Base-by-base conservation (phyloP, 306 rosid genomes). In the Ceratonia siliqua region DNA sequence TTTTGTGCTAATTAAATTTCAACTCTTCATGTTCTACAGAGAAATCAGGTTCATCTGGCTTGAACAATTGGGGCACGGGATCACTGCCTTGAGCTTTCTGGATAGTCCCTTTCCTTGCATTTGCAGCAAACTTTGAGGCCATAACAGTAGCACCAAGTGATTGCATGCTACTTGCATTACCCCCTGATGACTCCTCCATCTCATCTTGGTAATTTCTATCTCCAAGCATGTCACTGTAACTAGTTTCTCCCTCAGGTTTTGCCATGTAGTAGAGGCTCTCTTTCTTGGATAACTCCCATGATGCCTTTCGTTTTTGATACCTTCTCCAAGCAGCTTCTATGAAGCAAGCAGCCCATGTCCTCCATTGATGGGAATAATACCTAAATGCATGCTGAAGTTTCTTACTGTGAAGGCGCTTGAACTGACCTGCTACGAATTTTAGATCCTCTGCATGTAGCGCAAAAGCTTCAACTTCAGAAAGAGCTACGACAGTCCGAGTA, bases 21-120 rank as follows among this genome's bases (percentile, higher is more conserved):
- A 78, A 79, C 46, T 79, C 71, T 54, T 70, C 79, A 56, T 54
- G 76, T 42, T 83, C 85, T 35, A 54, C 4, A 36, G 89, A 91
- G 84, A 93, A 94, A 85, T 94, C 92, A 48, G 94, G 97, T 77
- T 91, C 97, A 62, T 77, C 89, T 49, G 97, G 98, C 84, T 94
- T 94, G 82, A 91, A 89, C 81, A 94, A 74, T 36, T 87, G 85
- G 21, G 96, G 97, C 84, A 91, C 84, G 35, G 84, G 79, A 56
- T 84, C 82, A 50, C 76, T 75, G 5, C n/a, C 82, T 69, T 52
- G 78, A 62, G 66, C 72, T 77, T 80, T 90, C 32, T 72, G 74
- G 71, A 35, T 42, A 39, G 62, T 68, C 56, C 90, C 96, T 83
- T 79, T 86, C 87, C 20, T 87, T 5, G 92, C 81, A 69, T 86